A percentile compares a stretch with the other conserved stretches of the same genome.
Conservation (phyloP, 768 basidiomycete species). For the Xanthoconium stramineum region DNA sequence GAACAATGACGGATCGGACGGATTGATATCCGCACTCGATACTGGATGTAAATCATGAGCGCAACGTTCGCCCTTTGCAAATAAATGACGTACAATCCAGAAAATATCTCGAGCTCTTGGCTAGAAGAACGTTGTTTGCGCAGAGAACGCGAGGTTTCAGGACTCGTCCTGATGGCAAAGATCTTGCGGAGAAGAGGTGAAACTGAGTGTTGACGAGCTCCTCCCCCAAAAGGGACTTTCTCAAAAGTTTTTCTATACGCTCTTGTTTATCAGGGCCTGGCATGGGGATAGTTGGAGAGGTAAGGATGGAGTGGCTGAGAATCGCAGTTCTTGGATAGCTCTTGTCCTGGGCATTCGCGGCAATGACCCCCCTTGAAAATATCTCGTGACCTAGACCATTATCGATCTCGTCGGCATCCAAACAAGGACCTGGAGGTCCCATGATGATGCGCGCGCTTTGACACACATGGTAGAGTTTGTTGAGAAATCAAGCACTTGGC, state of each 20-base stretch:
- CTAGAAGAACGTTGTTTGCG: slow-evolving; percentile 25
- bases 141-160: slow-evolving; percentile 2
- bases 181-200: slow-evolving; percentile 27
- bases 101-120: slow-evolving; percentile 16
- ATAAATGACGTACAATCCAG: background rate
- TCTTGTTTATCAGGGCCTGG: slow-evolving; percentile 1
- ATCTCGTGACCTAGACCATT: no score
- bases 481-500: no score
- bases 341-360: no score
- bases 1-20: slow-evolving; percentile 7
- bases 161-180: slow-evolving; percentile 7
- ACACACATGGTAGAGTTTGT: no score
- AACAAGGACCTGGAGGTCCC: no score
- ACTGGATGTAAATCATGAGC: background rate
- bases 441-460: no score
- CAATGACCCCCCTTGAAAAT: no score
- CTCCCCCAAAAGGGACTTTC: background rate
- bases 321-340: no score
- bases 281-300: background rate
- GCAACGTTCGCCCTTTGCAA: background rate
- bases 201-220: slow-evolving; percentile 15
- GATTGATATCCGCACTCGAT: no score
- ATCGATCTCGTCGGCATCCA: no score
- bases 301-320: background rate
- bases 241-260: slow-evolving; percentile 19